A percentile compares a stretch with the other conserved stretches of the same genome.
Conservation (phyloP, 2,329 filamentous ascomycete species). For the Knufia fluminis region DNA sequence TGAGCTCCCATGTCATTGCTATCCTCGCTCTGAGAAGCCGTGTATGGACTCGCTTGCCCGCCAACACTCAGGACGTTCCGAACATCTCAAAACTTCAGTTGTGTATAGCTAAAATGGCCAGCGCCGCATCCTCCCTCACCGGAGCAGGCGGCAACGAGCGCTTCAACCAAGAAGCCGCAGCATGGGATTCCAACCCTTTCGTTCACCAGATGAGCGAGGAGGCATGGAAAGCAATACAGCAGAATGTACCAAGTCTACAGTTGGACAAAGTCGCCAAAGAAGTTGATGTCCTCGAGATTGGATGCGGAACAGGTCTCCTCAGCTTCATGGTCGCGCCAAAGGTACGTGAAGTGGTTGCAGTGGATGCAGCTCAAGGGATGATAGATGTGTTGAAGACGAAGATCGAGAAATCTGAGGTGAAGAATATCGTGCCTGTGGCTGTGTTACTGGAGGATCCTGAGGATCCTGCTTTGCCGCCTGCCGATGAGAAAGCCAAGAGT, state of each 20-base stretch:
- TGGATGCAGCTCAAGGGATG: constrained; percentile 49
- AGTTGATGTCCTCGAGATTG: constrained; percentile 46
- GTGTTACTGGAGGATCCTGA: constrained; percentile 43
- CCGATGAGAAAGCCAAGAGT: constrained; percentile 23
- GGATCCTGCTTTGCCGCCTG: constrained; percentile 34
- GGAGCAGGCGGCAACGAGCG: constrained; percentile 31
- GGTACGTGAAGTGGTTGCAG: constrained; percentile 40
- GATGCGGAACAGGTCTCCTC: constrained; percentile 49
- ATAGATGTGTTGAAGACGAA: constrained; percentile 43
- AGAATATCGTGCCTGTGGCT: constrained; percentile 41
- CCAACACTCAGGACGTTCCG: no score
- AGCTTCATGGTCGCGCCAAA: constrained; percentile 42
- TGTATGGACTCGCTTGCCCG: no score
- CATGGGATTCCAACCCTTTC: constrained; percentile 46
- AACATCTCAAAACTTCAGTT: no score
- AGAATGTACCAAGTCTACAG: constrained; percentile 29
- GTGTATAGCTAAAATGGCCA: constrained; percentile 15
- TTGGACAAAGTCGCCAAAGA: constrained; percentile 20
- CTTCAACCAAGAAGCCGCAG: constrained; percentile 47
- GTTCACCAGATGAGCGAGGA: constrained; percentile 38
- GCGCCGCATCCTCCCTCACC: constrained; percentile 17
- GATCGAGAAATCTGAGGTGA: constrained; percentile 24
- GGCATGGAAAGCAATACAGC: constrained; percentile 39
- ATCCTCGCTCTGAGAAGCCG: neutral
- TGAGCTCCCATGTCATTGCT: neutral